These are phyloP conservation scores for Botryotinia convoluta DNA, from an alignment of 2,329 filamentous ascomycete genomes.

Conservation along the genomic window DNA sequence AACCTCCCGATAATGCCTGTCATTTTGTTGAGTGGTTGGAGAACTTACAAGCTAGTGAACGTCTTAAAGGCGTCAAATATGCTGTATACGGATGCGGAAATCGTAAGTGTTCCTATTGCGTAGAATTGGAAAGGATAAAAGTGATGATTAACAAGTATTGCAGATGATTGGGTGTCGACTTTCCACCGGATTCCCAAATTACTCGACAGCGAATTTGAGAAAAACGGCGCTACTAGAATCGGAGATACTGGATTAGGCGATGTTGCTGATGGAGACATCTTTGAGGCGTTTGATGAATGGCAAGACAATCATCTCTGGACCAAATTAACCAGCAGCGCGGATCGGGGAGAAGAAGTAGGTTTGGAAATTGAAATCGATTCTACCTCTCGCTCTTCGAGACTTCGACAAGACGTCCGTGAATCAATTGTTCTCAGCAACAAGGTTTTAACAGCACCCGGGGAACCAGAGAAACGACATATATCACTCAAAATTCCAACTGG, in stretches of 20 bases:
- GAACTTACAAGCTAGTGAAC: conserved; percentile 35
- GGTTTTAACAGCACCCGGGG: conserved; percentile 46
- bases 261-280: conserved; percentile 53
- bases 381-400: conserved; percentile 31
- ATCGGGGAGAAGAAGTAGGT: background rate
- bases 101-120: conserved; percentile 32
- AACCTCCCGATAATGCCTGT: conserved; percentile 69
- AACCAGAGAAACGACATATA: conserved; percentile 57
- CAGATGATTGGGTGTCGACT: conserved; percentile 55
- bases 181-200: conserved; percentile 66
- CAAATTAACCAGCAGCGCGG: conserved; percentile 23
- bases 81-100: conserved; percentile 70
- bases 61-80: conserved; percentile 58
- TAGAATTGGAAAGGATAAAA: conserved; percentile 33
- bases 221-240: conserved; percentile 20
- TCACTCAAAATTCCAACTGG: conserved; percentile 39
- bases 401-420: conserved; percentile 63
- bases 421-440: conserved; percentile 55
- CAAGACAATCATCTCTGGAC: conserved; percentile 57
- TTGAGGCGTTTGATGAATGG: conserved; percentile 67
- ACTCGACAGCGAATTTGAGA: conserved; percentile 45
- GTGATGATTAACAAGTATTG: conserved; percentile 22
- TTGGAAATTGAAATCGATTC: conserved; percentile 23
- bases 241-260: conserved; percentile 5
- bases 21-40: conserved; percentile 68